Evolutionary conservation across 768 basidiomycete genomes (phyloP).

Genomic region (Naematelia aurantialba): DNA sequence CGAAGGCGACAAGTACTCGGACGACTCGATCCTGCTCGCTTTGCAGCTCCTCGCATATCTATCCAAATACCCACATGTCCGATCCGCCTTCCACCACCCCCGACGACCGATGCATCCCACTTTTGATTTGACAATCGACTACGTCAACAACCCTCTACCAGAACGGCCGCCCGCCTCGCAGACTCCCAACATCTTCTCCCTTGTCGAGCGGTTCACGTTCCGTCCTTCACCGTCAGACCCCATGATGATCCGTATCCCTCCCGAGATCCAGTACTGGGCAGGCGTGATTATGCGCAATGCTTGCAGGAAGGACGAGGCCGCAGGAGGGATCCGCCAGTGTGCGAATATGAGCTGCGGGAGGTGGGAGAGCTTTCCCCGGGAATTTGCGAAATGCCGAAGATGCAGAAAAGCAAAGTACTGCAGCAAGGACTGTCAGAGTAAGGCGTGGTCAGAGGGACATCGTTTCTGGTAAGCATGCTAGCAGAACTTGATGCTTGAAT

Average conservation of each 20-base stretch:
- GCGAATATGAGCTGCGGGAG: constrained; percentile 96
- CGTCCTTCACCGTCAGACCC: constrained; percentile 78
- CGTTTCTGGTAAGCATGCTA: constrained; percentile 68
- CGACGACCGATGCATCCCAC: constrained; percentile 48
- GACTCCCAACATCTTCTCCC: constrained; percentile 76
- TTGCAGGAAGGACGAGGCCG: constrained; percentile 89
- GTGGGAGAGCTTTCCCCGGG: constrained; percentile 87
- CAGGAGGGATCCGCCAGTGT: constrained; percentile 93
- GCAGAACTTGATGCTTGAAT: no score
- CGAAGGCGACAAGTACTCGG: constrained; percentile 60
- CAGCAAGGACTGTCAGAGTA: constrained; percentile 93
- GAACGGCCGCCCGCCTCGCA: constrained; percentile 46
- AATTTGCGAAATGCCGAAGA: constrained; percentile 93
- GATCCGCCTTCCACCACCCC: constrained; percentile 90
- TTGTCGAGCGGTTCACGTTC: constrained; percentile 95
- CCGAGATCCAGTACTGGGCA: constrained; percentile 97
- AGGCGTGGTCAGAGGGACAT: constrained; percentile 94
- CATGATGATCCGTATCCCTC: constrained; percentile 66
- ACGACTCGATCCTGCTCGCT: constrained; percentile 87
- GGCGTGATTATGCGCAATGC: constrained; percentile 99
- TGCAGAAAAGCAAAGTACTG: constrained; percentile 99
- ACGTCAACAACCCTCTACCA: constrained; percentile 31
- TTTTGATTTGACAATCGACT: constrained; percentile 32
- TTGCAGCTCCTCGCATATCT: constrained; percentile 93
- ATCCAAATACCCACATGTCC: constrained; percentile 95